Base-by-base conservation (phyloP, 495 filamentous ascomycete species). In the Beverwykella pulmonaria region DNA sequence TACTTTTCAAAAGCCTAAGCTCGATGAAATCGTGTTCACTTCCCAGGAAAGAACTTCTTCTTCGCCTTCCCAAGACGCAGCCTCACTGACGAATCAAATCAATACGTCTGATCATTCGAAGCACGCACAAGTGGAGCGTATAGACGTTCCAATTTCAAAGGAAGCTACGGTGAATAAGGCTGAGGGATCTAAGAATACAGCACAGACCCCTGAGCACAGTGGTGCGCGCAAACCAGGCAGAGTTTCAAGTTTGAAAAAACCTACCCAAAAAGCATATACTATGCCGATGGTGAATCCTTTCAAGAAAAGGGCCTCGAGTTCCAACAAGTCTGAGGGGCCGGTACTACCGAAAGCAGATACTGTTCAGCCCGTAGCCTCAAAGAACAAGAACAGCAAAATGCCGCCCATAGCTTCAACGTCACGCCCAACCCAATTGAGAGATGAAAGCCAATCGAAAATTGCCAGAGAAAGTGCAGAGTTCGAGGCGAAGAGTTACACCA, bases 171-270 rank as follows among this genome's bases (percentile, higher is more conserved):
- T 26, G n/a, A 15, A 19, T 2, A 34, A 7, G 25, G 52, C 6
- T 54, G 25, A 6, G n/a, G 48, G 26, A 23, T 6, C 8, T 23
- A 8, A n/a, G 8, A 52, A 52, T n/a, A 23, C 3, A 29, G 15
- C 5, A 6, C 4, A n/a, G 44, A 48, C 44, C 17, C 48, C 48
- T 52, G 19, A 4, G 4, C 9, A 23, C n/a, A 48, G 46, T 29
- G 48, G 20, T 25, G 15, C 44, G 15, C n/a, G n/a, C n/a, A 48
- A 48, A 48, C 20, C 44, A n/a, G 20, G 17, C 20, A 53, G n/a
- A 15, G 19, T 39, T 29, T 65, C 53, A 22, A 58, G 50, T 32
- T 50, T 65, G 30, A 65, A 58, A 34, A 65, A 48, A 27, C 61
- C 52, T 15, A 12, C 39, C n/a, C 39, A 36, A 30, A 36, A 5